A percentile compares a stretch with the other conserved stretches of the same genome.
These are phyloP conservation scores for Peronospora farinosa DNA, from an alignment of 352 stramenopile species.

Conservation along the genomic window DNA sequence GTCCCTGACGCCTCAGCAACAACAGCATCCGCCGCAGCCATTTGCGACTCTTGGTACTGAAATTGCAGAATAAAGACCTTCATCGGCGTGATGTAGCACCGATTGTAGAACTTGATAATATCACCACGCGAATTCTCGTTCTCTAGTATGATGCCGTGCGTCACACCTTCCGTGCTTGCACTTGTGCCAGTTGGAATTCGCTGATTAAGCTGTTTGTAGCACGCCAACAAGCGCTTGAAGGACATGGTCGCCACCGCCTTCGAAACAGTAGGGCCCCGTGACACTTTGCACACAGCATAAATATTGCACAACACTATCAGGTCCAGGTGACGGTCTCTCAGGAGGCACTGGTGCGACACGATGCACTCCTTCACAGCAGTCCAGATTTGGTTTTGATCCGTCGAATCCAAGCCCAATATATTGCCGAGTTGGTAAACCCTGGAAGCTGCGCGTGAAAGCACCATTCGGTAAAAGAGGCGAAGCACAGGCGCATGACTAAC, in stretches of 20 bases:
- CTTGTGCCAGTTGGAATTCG: constrained; percentile 24
- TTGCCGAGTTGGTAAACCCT: constrained; percentile 72
- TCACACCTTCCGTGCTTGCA: constrained; percentile 44
- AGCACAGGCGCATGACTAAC: constrained; percentile 42
- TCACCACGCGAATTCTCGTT: constrained; percentile 51
- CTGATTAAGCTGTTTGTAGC: constrained; percentile 64
- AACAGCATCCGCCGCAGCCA: constrained; percentile 62
- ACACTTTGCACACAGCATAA: constrained; percentile 84
- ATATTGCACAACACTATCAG: constrained; percentile 79
- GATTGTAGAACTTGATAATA: constrained; percentile 89
- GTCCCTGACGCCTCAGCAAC: constrained; percentile 31
- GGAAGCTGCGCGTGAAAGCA: constrained; percentile 70
- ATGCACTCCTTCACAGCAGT: constrained; percentile 81
- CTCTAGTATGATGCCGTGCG: constrained; percentile 74
- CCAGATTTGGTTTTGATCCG: constrained; percentile 82
- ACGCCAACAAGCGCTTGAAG: constrained; percentile 73
- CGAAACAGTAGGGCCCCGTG: constrained; percentile 58
- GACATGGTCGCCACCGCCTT: constrained; percentile 30
- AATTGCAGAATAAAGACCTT: constrained; percentile 86
- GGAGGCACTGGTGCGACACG: constrained; percentile 47
- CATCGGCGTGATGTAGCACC: constrained; percentile 76
- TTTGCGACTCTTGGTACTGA: constrained; percentile 75
- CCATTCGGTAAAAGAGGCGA: constrained; percentile 85
- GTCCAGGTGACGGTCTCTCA: constrained; percentile 74
- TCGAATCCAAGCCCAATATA: constrained; percentile 61